These are phyloP conservation scores for Aphanomyces astaci DNA, from an alignment of 352 stramenopile species.

Conservation along the genomic window DNA sequence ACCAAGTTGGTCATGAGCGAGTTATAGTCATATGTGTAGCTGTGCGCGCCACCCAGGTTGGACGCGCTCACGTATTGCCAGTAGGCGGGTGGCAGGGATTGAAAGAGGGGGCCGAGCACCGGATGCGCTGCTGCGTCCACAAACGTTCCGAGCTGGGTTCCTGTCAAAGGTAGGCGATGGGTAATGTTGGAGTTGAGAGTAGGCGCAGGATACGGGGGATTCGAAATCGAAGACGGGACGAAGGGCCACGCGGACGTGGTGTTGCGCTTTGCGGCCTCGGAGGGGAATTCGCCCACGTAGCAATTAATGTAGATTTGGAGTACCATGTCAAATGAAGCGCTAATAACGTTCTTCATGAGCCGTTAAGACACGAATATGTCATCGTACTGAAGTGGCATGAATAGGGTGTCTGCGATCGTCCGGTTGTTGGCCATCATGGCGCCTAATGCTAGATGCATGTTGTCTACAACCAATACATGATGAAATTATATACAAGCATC, in stretches of 20 bases:
- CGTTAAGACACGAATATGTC: not conserved
- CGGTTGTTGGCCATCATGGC: constrained; percentile 2
- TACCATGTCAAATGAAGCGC: constrained; percentile 14
- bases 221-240: not conserved
- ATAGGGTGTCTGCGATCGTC: constrained; percentile 12
- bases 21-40: constrained; percentile 17
- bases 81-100: not conserved
- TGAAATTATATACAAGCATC: too few species aligned
- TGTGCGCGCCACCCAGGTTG: not conserved
- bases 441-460: constrained; percentile 14
- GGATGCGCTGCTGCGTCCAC: constrained; percentile 12
- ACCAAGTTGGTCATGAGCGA: constrained; percentile 5
- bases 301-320: constrained; percentile 21
- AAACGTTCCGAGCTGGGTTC: not conserved
- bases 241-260: not conserved
- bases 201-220: not conserved
- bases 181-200: not conserved
- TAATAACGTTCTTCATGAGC: not conserved
- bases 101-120: constrained; percentile 9
- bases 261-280: not conserved
- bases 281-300: constrained; percentile 12
- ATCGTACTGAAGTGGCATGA: constrained; percentile 13
- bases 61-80: constrained; percentile 12
- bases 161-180: not conserved
- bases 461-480: too few species aligned